Evolutionary conservation across 805 yeast species (phyloP).

Genomic region (Pichia insulana): DNA sequence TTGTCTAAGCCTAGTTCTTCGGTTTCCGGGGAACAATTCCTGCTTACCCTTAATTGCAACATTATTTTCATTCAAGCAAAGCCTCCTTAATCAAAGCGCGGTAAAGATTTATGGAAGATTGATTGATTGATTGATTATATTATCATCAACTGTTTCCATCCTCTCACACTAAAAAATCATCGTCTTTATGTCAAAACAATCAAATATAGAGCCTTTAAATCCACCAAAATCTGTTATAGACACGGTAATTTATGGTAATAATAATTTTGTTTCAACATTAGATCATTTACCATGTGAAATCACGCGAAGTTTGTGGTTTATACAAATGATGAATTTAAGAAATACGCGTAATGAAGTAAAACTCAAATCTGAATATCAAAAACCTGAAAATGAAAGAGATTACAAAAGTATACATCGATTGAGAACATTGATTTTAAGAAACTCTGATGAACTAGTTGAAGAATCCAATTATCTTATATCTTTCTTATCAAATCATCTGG

Average conservation of each 20-base stretch:
- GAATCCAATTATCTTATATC: constrained; percentile 20
- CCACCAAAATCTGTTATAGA: constrained; percentile 12
- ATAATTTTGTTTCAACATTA: constrained; percentile 29
- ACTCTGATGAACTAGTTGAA: constrained; percentile 18
- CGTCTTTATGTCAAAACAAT: not conserved
- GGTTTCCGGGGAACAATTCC: no score
- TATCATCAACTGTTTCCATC: no score
- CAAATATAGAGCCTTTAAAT: not conserved
- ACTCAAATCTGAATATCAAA: constrained; percentile 2
- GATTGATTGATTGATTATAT: no score
- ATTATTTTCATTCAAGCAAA: no score
- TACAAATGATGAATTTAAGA: constrained; percentile 25
- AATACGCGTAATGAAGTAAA: constrained; percentile 14
- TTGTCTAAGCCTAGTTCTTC: no score
- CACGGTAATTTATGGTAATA: constrained; percentile 24
- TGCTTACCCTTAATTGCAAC: no score
- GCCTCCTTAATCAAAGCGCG: no score
- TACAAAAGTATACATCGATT: constrained; percentile 2
- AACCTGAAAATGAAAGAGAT: constrained; percentile 3
- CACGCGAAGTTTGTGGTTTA: constrained; percentile 29
- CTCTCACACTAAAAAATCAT: no score
- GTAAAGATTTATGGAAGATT: no score
- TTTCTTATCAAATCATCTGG: constrained; percentile 18
- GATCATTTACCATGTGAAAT: constrained; percentile 34
- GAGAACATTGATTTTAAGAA: constrained; percentile 11